Percentiles rank a stretch among this genome's conserved stretches.
phyloP scores from a whole-genome alignment of 2,329 filamentous ascomycete species.

The Pezizomycotina sp. region DNA sequence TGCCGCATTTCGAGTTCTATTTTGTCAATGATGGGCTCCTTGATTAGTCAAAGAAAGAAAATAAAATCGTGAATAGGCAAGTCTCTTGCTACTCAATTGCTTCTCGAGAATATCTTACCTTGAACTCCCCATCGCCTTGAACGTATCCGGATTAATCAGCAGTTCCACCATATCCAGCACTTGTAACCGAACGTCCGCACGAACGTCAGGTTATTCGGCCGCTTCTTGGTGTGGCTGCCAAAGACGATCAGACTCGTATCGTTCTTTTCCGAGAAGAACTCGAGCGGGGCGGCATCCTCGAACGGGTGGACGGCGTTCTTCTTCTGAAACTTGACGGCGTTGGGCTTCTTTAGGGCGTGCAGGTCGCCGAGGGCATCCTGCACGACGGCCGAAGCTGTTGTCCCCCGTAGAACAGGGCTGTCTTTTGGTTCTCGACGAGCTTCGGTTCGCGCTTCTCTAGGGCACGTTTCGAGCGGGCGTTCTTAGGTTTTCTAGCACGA shows the following conservation, averaged over 20 bases:
- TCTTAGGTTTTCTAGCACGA: conserved; percentile 50
- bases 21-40: conserved; percentile 20
- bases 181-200: conserved; percentile 66
- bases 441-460: conserved; percentile 89
- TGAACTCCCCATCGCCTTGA: conserved; percentile 58
- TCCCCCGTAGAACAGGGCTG: conserved; percentile 78
- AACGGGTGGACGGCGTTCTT: conserved; percentile 94
- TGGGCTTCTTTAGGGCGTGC: conserved; percentile 64
- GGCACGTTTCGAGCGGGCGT: conserved; percentile 83
- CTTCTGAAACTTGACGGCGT: conserved; percentile 84
- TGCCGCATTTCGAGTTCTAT: conserved; percentile 48
- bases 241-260: conserved; percentile 76
- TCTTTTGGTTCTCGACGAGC: conserved; percentile 74
- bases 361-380: conserved; percentile 76
- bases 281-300: conserved; percentile 69
- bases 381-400: conserved; percentile 63
- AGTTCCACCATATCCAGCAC: conserved; percentile 91
- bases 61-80: no score
- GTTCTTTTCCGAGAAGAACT: conserved; percentile 96
- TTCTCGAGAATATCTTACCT: conserved; percentile 40
- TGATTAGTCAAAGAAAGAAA: conserved; percentile 14
- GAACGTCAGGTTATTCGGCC: conserved; percentile 77
- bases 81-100: no score
- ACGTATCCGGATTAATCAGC: conserved; percentile 58
- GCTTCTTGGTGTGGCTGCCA: conserved; percentile 76